These are phyloP conservation scores for Penicillium nordicum DNA, from an alignment of 2,329 filamentous ascomycete species.

Conservation along the genomic window DNA sequence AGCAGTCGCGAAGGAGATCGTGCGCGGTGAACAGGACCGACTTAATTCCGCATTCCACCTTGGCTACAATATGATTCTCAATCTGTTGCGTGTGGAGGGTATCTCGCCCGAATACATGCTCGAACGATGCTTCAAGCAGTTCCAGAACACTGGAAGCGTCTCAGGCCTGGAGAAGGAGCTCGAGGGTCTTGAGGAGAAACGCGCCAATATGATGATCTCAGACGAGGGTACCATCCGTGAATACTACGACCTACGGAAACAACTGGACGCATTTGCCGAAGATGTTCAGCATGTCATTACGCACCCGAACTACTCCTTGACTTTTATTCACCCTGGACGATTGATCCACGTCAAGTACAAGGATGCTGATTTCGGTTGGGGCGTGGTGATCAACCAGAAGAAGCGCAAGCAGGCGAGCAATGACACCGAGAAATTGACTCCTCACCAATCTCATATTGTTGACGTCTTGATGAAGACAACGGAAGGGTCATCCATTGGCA, in stretches of 20 bases:
- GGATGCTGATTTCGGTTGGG: constrained; percentile 89
- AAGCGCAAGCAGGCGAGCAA: constrained; percentile 64
- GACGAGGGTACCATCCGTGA: constrained; percentile 89
- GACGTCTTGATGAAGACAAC: constrained; percentile 73
- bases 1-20: constrained; percentile 87
- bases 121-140: constrained; percentile 97
- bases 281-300: constrained; percentile 92
- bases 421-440: constrained; percentile 62
- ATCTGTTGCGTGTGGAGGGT: constrained; percentile 95
- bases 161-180: constrained; percentile 79
- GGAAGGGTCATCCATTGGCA: constrained; percentile 49
- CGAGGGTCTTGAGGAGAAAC: constrained; percentile 70
- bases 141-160: constrained; percentile 90
- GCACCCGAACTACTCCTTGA: constrained; percentile 79
- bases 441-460: constrained; percentile 76
- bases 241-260: constrained; percentile 85
- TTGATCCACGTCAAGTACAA: constrained; percentile 79
- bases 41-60: constrained; percentile 97
- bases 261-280: constrained; percentile 75
- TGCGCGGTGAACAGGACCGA: constrained; percentile 93
- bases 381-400: constrained; percentile 73
- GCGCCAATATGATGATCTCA: constrained; percentile 69
- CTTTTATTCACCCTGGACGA: constrained; percentile 83
- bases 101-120: constrained; percentile 98
- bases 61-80: constrained; percentile 99